Conservation (phyloP, 768 basidiomycete species). For the Podaxis pistillaris region DNA sequence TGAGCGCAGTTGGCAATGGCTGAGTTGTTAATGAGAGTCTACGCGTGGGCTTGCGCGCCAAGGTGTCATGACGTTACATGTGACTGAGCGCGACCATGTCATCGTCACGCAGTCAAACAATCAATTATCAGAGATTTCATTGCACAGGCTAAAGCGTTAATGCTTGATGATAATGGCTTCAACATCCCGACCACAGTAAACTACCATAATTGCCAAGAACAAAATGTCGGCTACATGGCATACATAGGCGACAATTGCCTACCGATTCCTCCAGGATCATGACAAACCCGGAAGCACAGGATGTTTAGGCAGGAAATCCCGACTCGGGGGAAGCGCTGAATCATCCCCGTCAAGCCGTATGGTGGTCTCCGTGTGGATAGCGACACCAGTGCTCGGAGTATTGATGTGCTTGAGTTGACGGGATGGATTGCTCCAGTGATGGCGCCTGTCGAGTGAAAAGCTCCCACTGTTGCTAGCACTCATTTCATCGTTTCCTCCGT, state of each 20-base stretch:
- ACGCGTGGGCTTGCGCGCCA: neutral
- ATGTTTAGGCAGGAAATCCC: neutral
- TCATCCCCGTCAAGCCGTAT: neutral
- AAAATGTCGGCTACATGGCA: neutral
- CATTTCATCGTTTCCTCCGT: neutral
- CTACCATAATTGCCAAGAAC: neutral
- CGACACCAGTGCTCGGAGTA: neutral
- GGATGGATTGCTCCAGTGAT: neutral
- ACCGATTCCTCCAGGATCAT: neutral
- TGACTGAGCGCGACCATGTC: slow-evolving; percentile 3
- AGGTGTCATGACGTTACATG: neutral
- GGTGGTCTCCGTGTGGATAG: slow-evolving; percentile 4
- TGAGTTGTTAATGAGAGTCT: neutral
- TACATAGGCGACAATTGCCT: neutral
- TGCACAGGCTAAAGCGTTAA: neutral
- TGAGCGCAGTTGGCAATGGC: neutral
- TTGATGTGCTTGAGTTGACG: neutral
- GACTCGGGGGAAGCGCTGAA: neutral
- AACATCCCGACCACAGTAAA: neutral
- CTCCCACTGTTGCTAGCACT: neutral
- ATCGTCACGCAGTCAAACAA: neutral
- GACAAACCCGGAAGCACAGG: neutral
- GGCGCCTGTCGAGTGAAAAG: neutral
- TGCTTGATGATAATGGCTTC: neutral
- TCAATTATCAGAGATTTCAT: neutral